Percentiles rank a stretch among this genome's conserved stretches.
These are phyloP conservation scores for Misopates orontium DNA, from an alignment of 257 asterid genomes.

Conservation along the genomic window DNA sequence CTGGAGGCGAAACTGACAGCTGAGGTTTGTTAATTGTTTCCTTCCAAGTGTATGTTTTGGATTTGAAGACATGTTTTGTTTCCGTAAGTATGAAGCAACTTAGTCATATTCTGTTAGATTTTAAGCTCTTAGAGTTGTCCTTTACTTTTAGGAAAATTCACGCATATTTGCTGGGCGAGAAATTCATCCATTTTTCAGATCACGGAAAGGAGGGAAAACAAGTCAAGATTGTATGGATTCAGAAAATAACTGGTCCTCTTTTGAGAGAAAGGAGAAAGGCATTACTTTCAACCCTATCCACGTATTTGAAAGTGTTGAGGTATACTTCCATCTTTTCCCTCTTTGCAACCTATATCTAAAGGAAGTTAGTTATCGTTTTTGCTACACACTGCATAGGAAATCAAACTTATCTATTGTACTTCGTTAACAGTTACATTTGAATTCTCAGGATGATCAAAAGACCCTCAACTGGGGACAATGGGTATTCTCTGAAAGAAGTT, in stretches of 20 bases:
- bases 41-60: not conserved
- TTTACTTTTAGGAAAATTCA: constrained; percentile 68
- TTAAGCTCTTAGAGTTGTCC: constrained; percentile 22
- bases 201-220: constrained; percentile 60
- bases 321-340: constrained; percentile 31
- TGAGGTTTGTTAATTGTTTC: constrained; percentile 53
- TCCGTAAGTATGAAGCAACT: constrained; percentile 4
- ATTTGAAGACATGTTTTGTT: constrained; percentile 16
- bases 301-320: constrained; percentile 75
- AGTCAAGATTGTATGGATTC: constrained; percentile 53
- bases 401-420: constrained; percentile 14
- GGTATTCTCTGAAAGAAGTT: constrained; percentile 56
- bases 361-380: constrained; percentile 5
- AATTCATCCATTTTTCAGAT: constrained; percentile 87
- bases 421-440: constrained; percentile 20
- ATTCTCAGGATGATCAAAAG: constrained; percentile 53
- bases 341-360: constrained; percentile 19
- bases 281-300: constrained; percentile 68
- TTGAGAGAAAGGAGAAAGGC: constrained; percentile 56
- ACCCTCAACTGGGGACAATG: constrained; percentile 73
- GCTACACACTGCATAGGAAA: constrained; percentile 10
- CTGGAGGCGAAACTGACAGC: constrained; percentile 80
- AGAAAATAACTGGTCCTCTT: constrained; percentile 39
- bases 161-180: constrained; percentile 81
- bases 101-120: constrained; percentile 10